These are phyloP conservation scores for Saturnispora zaruensis DNA, from an alignment of 805 yeast genomes.

Conservation along the genomic window DNA sequence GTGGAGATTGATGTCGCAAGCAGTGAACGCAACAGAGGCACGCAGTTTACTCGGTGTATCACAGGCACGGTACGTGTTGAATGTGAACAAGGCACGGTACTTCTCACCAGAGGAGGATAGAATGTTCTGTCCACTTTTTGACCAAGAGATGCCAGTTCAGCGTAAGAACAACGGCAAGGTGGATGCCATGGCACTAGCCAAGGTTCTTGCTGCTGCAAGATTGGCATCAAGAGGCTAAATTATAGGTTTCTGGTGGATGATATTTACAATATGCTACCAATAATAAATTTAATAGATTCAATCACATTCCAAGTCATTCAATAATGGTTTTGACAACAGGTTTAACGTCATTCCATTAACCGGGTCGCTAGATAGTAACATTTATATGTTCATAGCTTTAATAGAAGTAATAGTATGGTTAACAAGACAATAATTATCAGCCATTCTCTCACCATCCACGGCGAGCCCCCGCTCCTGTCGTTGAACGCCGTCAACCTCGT, in stretches of 20 bases:
- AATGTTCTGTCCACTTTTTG: slow-evolving; percentile 7
- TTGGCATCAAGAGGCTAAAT: background rate
- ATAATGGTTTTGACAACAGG: too few relatives aligned
- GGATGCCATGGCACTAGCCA: slow-evolving; percentile 6
- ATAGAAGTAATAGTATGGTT: slow-evolving; percentile 35
- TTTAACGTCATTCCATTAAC: background rate
- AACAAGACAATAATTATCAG: slow-evolving; percentile 36
- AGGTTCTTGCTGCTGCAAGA: slow-evolving; percentile 9
- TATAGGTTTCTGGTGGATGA: background rate
- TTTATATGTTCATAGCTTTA: slow-evolving; percentile 17
- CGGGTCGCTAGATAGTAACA: background rate
- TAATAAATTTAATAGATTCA: background rate
- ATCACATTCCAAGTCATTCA: background rate
- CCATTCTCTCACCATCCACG: slow-evolving; percentile 35
- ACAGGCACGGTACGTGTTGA: slow-evolving; percentile 5
- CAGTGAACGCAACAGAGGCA: slow-evolving; percentile 7
- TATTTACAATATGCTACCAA: background rate
- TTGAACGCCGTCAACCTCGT: slow-evolving; percentile 33
- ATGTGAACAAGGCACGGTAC: slow-evolving; percentile 1
- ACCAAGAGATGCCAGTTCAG: background rate
- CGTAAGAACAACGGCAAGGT: slow-evolving; percentile 1
- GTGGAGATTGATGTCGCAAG: background rate
- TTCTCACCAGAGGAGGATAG: slow-evolving; percentile 8
- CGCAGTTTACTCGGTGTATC: slow-evolving; percentile 1
- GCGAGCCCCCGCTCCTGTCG: slow-evolving; percentile 9